phyloP scores from a whole-genome alignment of 176 grass and related monocot genomes.

The Dendrocalamus sinicus region DNA sequence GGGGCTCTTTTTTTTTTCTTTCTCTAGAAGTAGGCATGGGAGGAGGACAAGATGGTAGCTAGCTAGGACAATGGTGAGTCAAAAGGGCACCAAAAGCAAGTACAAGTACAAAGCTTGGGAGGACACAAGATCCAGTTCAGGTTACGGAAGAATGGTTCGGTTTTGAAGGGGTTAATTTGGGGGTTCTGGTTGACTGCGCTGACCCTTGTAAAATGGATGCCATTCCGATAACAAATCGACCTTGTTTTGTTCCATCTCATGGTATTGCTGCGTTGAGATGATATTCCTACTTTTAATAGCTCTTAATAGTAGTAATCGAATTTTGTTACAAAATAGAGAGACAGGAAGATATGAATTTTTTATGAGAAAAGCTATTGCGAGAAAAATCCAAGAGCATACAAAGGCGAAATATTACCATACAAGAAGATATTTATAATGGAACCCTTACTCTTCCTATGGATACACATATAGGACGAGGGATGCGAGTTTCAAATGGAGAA shows the following conservation, averaged over 20 bases:
- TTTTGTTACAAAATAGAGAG: background rate
- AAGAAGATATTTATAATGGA: no score
- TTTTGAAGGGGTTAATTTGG: conserved; percentile 13
- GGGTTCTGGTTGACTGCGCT: conserved; percentile 40
- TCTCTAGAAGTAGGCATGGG: conserved; percentile 34
- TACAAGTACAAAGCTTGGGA: conserved; percentile 51
- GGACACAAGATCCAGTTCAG: conserved; percentile 31
- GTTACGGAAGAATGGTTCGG: conserved; percentile 17
- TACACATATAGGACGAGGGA: no score
- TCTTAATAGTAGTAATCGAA: background rate
- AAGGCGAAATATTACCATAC: no score
- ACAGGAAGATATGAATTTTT: no score
- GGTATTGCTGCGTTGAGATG: conserved; percentile 30
- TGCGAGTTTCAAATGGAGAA: no score
- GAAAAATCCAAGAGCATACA: no score
- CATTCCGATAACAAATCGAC: conserved; percentile 35
- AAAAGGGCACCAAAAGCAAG: conserved; percentile 44
- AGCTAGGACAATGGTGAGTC: conserved; percentile 59
- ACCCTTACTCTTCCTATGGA: no score
- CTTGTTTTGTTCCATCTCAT: conserved; percentile 25
- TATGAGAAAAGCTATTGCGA: no score
- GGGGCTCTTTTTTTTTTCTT: background rate
- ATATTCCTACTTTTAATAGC: background rate
- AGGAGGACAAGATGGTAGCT: conserved; percentile 46
- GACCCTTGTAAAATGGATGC: conserved; percentile 50